Evolutionary conservation across 2,329 filamentous ascomycete species (phyloP), one percentile per base, ranked within the genome.

Genomic region (Aspergillus fumigatiaffinis): DNA sequence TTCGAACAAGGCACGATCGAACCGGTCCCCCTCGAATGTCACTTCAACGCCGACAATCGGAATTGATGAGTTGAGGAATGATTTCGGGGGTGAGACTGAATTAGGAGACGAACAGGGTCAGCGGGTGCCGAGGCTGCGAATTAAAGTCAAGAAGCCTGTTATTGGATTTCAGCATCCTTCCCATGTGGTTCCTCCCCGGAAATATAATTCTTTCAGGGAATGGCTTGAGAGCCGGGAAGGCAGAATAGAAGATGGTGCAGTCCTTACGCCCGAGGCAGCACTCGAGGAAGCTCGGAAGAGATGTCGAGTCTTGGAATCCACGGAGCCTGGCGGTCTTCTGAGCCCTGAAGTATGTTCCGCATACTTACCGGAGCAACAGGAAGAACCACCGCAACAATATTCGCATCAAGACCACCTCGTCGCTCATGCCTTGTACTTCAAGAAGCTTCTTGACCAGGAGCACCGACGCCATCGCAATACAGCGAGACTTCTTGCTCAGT

Each of bases 391-490:
- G 0, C 82, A 84, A 53, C 91, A 94, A 67, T 97, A 91, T 80
- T 87, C 89, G n/a, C 92, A 95, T 64, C 84, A 86, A 68, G 92
- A 97, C 68, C 90, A 97, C 70, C 81, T 97, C 53, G 80, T 89
- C 49, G 87, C 87, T 50, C 92, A 96, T 60, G 87, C 89, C 57
- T 70, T 88, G 12, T 88, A 92, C 65, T 93, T 97, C 65, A 86
- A 90, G 50, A 89, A 87, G 66, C 80, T 97, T 38, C 84, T 97
- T 77, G 76, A 87, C 2, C 84, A 86, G 56, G 94, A 99, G 72
- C 89, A 92, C 64, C 84, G 85, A 61, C 82, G 87, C 12, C 93
- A 97, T 73, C 85, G 85, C 38, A 80, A 84, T n/a, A 80, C 83
- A 2, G 93, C 93, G 1, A 96, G 92, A 72, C 85, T 85, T 53